Base-by-base conservation (phyloP, 1,284 basidiomycete species). In the Meripilus lineatus region DNA sequence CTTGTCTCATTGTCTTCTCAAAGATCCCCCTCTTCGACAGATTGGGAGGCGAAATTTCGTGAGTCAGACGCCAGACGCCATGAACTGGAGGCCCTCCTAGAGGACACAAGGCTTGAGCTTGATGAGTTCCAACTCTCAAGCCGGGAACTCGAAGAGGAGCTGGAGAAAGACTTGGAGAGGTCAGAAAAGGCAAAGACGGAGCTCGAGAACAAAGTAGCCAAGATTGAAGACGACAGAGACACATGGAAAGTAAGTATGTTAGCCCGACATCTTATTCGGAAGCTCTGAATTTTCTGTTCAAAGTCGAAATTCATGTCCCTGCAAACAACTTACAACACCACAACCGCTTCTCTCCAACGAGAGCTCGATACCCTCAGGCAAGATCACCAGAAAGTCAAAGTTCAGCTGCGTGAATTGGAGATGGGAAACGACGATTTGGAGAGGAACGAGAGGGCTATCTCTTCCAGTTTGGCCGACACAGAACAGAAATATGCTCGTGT, bases 371-470 rank as follows among this genome's bases (percentile, higher is more conserved):
- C 75, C 47, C 69, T 86, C 38, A 74, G 90, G 44, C 85, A 89
- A 55, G 88, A 91, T 54, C 74, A 85, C 51, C 89, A 93, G 62
- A 79, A 77, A 50, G 70, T 82, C 46, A 90, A 89, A 63, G 71
- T 91, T 20, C 85, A 90, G 55, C 68, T 93, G 23, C 81, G 91
- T 10, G 92, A 95, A 57, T 72, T 96, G 39, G 93, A 97, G 66
- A 86, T 96, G 81, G 93, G 93, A 28, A 96, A 96, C 58, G 93
- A 97, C 59, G 92, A 96, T 66, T 72, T 97, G 48, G 93, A 97
- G 63, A 72, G 91, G 52, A 93, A 87, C 61, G 92, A 94, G 58
- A 80, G 92, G 18, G 93, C 93, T 42, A 90, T 95, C 23, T 83
- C 87, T 2, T 94, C 92, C 25, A 94, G 90, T 53, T 70, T 98